Percentiles rank a stretch among this genome's conserved stretches.
These are phyloP conservation scores for Podaxis pistillaris DNA, from an alignment of 768 basidiomycete genomes.

Conservation along the genomic window DNA sequence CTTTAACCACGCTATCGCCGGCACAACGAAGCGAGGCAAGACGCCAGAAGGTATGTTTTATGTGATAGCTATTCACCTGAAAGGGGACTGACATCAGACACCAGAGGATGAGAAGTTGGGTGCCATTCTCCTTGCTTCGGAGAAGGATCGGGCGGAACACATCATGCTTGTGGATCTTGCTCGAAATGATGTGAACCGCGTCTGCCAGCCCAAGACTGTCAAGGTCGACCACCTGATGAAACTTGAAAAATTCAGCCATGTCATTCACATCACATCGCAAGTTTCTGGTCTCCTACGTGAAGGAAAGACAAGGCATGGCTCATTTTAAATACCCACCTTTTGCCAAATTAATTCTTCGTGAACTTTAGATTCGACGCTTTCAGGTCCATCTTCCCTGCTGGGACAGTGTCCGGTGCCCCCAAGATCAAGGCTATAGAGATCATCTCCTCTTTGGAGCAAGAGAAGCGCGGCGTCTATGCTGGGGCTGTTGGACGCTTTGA, in stretches of 20 bases:
- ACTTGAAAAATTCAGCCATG: slow-evolving; percentile 95
- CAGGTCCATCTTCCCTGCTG: slow-evolving; percentile 98
- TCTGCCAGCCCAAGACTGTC: slow-evolving; percentile 92
- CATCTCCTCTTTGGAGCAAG: slow-evolving; percentile 80
- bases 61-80: slow-evolving; percentile 1
- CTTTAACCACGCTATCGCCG: slow-evolving; percentile 97
- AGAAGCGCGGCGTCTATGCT: slow-evolving; percentile 91
- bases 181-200: slow-evolving; percentile 96
- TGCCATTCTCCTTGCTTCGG: slow-evolving; percentile 71
- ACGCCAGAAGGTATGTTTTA: slow-evolving; percentile 69
- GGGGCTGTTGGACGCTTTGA: slow-evolving; percentile 99
- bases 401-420: slow-evolving; percentile 97
- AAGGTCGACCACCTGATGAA: slow-evolving; percentile 95
- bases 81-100: slow-evolving; percentile 13
- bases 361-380: slow-evolving; percentile 88
- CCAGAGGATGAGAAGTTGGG: slow-evolving; percentile 89
- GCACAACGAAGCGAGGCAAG: slow-evolving; percentile 86
- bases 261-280: slow-evolving; percentile 96
- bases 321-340: background rate
- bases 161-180: slow-evolving; percentile 99
- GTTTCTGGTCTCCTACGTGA: slow-evolving; percentile 84
- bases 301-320: slow-evolving; percentile 71
- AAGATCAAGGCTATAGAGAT: slow-evolving; percentile 99
- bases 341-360: slow-evolving; percentile 10
- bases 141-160: slow-evolving; percentile 96